Percentiles rank a stretch among this genome's conserved stretches.
These are phyloP conservation scores for Fusarium sp. DNA, from an alignment of 2,329 filamentous ascomycete genomes.

Conservation along the genomic window DNA sequence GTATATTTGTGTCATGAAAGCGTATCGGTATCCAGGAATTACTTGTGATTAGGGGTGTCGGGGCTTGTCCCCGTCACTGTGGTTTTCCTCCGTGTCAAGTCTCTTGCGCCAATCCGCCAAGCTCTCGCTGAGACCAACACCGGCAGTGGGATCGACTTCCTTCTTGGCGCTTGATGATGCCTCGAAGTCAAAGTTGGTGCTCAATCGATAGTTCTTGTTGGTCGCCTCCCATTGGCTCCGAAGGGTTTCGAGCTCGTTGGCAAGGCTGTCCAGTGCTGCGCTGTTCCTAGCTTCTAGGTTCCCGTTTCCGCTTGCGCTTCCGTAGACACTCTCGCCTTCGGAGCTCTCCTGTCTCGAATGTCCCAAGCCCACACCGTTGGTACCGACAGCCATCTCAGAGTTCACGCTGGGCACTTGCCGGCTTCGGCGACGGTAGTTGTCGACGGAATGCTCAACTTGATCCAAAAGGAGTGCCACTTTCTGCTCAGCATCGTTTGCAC, in stretches of 20 bases:
- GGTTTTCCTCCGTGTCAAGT: conserved; percentile 69
- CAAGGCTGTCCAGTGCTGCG: conserved; percentile 86
- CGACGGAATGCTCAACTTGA: conserved; percentile 93
- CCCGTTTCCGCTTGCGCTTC: conserved; percentile 54
- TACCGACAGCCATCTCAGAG: conserved; percentile 55
- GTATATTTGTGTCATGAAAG: conserved; percentile 53
- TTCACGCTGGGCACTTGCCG: conserved; percentile 67
- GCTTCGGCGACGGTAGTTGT: conserved; percentile 88
- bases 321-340: conserved; percentile 73
- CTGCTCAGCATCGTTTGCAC: conserved; percentile 89
- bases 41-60: conserved; percentile 43
- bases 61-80: conserved; percentile 48
- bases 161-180: conserved; percentile 55
- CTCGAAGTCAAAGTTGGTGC: conserved; percentile 91
- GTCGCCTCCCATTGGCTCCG: conserved; percentile 95
- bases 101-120: conserved; percentile 84
- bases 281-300: conserved; percentile 65
- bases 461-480: conserved; percentile 94
- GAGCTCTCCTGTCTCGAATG: conserved; percentile 68
- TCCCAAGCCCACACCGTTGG: conserved; percentile 55
- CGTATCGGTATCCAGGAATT: conserved; percentile 47
- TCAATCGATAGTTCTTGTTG: conserved; percentile 93
- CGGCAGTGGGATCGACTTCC: conserved; percentile 57
- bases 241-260: conserved; percentile 90
- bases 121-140: conserved; percentile 73